These are phyloP conservation scores for Hyaloperonospora brassicae DNA, from an alignment of 352 stramenopile species.

Conservation along the genomic window DNA sequence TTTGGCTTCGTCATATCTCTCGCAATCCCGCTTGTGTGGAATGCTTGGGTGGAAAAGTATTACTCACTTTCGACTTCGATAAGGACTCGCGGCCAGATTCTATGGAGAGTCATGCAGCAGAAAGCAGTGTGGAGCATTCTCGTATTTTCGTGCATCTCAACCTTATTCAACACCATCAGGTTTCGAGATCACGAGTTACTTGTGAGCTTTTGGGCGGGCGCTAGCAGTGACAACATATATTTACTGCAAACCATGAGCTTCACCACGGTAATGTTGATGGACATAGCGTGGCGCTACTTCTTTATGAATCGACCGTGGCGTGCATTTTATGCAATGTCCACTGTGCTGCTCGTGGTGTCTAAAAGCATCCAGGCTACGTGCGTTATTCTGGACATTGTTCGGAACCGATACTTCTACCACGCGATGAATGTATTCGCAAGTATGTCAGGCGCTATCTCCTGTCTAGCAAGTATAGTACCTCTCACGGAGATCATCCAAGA, in stretches of 20 bases:
- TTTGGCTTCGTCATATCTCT: slow-evolving; percentile 26
- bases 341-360: slow-evolving; percentile 22
- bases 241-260: slow-evolving; percentile 20
- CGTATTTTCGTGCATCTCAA: slow-evolving; percentile 40
- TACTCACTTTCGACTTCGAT: slow-evolving; percentile 39
- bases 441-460: slow-evolving; percentile 14
- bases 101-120: slow-evolving; percentile 51
- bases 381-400: slow-evolving; percentile 21
- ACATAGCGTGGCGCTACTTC: slow-evolving; percentile 29
- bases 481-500: slow-evolving; percentile 50
- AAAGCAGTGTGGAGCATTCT: slow-evolving; percentile 46
- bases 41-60: slow-evolving; percentile 36
- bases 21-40: slow-evolving; percentile 29
- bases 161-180: slow-evolving; percentile 30
- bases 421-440: slow-evolving; percentile 16
- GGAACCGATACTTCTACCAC: slow-evolving; percentile 24
- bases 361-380: slow-evolving; percentile 14
- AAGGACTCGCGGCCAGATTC: slow-evolving; percentile 30
- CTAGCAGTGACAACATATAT: slow-evolving; percentile 18
- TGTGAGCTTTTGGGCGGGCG: slow-evolving; percentile 24
- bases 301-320: slow-evolving; percentile 42
- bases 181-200: slow-evolving; percentile 25
- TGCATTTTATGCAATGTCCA: slow-evolving; percentile 18
- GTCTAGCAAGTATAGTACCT: slow-evolving; percentile 28
- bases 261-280: slow-evolving; percentile 15